phyloP scores from a whole-genome alignment of 1,139 yeast genomes.

The Debaryomyces psychrophilus region DNA sequence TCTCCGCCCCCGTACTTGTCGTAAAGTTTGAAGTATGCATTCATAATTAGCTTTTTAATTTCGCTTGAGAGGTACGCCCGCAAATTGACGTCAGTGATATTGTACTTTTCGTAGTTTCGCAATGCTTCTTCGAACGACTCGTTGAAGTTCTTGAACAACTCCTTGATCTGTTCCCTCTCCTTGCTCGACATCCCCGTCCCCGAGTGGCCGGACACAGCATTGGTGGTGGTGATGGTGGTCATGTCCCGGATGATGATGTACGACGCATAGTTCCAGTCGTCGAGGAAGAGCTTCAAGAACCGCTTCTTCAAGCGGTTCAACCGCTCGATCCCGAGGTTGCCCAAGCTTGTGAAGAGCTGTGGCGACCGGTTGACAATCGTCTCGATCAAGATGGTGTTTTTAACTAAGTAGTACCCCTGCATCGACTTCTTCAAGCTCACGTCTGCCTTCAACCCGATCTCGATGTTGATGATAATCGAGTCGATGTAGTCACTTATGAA shows the following conservation, averaged over 20 bases:
- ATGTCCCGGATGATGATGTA: constrained; percentile 70
- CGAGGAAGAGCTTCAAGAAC: constrained; percentile 73
- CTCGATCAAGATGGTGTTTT: constrained; percentile 74
- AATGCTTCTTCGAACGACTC: constrained; percentile 79
- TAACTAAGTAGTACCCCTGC: constrained; percentile 71
- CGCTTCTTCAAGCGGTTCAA: constrained; percentile 71
- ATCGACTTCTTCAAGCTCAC: constrained; percentile 48
- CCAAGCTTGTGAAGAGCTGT: constrained; percentile 55
- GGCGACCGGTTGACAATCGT: constrained; percentile 68
- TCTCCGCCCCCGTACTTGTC: constrained; percentile 73
- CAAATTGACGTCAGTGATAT: constrained; percentile 67
- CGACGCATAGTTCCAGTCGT: constrained; percentile 85
- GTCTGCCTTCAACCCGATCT: constrained; percentile 54
- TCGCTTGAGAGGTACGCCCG: constrained; percentile 65
- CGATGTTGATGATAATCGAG: constrained; percentile 60
- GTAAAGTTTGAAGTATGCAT: constrained; percentile 82
- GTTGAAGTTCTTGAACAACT: constrained; percentile 80
- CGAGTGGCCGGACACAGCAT: constrained; percentile 23
- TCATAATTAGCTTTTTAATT: constrained; percentile 69
- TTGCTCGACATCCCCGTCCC: constrained; percentile 50
- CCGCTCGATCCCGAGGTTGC: constrained; percentile 66
- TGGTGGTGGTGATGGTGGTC: constrained; percentile 54
- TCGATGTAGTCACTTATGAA: constrained; percentile 78
- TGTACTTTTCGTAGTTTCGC: constrained; percentile 62
- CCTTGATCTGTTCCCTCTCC: constrained; percentile 84